These are phyloP conservation scores for Globisporangium paddicum DNA, from an alignment of 352 stramenopile genomes.

Conservation along the genomic window DNA sequence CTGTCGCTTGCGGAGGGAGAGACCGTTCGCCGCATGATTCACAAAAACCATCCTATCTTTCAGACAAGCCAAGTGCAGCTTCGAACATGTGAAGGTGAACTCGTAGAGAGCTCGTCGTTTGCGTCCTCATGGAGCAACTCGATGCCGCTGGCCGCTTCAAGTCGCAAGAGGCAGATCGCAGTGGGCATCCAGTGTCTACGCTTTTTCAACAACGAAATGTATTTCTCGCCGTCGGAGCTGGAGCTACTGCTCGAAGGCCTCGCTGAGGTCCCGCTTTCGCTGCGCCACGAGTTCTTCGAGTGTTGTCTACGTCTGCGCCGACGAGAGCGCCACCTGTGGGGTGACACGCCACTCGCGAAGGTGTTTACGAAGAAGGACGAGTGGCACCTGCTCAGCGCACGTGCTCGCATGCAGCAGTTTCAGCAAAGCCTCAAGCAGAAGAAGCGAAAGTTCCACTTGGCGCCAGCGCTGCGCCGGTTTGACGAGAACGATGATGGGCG, in stretches of 20 bases:
- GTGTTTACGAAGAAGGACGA: slow-evolving; percentile 97
- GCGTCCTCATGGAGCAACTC: slow-evolving; percentile 42
- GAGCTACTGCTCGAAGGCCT: slow-evolving; percentile 87
- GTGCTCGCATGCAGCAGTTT: slow-evolving; percentile 83
- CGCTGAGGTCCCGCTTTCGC: slow-evolving; percentile 42
- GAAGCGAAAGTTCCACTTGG: slow-evolving; percentile 49
- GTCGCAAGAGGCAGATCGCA: slow-evolving; percentile 29
- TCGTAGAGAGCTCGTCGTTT: slow-evolving; percentile 80
- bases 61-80: slow-evolving; percentile 62
- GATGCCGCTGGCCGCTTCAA: not conserved
- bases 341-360: slow-evolving; percentile 95
- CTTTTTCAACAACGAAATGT: slow-evolving; percentile 99
- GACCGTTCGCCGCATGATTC: slow-evolving; percentile 95
- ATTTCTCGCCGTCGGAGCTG: slow-evolving; percentile 94
- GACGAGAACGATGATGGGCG: slow-evolving; percentile 65
- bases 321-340: slow-evolving; percentile 93
- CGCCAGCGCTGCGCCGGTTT: slow-evolving; percentile 56
- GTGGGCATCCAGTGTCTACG: slow-evolving; percentile 88
- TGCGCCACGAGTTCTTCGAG: slow-evolving; percentile 85
- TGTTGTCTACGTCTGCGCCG: slow-evolving; percentile 87
- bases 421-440: slow-evolving; percentile 69
- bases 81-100: slow-evolving; percentile 73
- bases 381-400: slow-evolving; percentile 89
- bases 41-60: slow-evolving; percentile 83
- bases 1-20: slow-evolving; percentile 97